Conservation (phyloP, 2,329 filamentous ascomycete genomes). For the Ophiocordyceps camponoti-leonardi region DNA sequence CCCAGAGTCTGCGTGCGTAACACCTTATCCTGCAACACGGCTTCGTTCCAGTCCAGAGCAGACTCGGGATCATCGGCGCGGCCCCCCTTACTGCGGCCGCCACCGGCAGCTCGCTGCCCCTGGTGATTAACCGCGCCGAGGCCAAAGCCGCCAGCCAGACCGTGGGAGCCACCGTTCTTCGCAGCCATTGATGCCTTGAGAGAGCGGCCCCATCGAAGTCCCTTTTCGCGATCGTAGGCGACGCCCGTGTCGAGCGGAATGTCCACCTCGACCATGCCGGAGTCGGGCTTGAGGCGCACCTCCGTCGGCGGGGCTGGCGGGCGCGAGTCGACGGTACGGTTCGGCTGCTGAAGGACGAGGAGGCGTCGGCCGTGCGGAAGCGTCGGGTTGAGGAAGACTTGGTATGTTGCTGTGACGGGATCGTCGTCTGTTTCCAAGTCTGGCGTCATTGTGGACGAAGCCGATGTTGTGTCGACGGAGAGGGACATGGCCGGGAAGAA, state of each 20-base stretch:
- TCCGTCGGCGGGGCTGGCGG: conserved; percentile 39
- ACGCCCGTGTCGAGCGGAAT: conserved; percentile 57
- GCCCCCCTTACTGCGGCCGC: conserved; percentile 13
- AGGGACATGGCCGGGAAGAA: not conserved
- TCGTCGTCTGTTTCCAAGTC: conserved; percentile 21
- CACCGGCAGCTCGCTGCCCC: conserved; percentile 16
- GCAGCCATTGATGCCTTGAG: conserved; percentile 42
- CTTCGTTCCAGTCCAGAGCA: conserved; percentile 44
- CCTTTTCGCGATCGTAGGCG: conserved; percentile 74
- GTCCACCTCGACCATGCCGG: conserved; percentile 82
- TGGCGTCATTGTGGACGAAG: not conserved
- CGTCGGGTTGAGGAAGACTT: conserved; percentile 68
- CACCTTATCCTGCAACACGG: conserved; percentile 52
- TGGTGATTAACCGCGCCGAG: conserved; percentile 24
- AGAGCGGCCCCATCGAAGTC: conserved; percentile 65
- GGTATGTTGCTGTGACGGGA: conserved; percentile 59
- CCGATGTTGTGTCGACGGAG: not conserved
- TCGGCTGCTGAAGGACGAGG: conserved; percentile 79
- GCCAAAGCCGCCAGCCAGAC: conserved; percentile 57
- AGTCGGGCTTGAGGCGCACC: conserved; percentile 64
- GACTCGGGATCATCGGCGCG: conserved; percentile 18
- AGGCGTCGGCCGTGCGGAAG: conserved; percentile 46
- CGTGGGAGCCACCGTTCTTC: conserved; percentile 48
- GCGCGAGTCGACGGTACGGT: conserved; percentile 43
- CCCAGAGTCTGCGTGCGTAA: conserved; percentile 71